Evolutionary conservation across 2,329 filamentous ascomycete genomes (phyloP).

Genomic region (Fusarium neocosmosporiellum): DNA sequence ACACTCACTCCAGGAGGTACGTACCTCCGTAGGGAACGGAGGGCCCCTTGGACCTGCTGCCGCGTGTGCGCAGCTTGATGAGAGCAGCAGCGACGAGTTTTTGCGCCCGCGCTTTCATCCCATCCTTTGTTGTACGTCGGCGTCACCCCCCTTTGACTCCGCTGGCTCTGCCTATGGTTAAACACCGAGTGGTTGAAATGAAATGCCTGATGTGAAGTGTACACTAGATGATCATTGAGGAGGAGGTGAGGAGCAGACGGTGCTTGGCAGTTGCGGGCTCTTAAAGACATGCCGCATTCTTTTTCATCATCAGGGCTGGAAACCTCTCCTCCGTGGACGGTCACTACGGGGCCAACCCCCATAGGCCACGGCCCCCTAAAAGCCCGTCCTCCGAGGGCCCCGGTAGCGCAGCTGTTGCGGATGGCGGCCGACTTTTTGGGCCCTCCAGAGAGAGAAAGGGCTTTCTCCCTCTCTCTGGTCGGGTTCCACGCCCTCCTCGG

Average conservation of each 20-base stretch:
- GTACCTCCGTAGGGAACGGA: slow-evolving; percentile 16
- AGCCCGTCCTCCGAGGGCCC: slow-evolving; percentile 26
- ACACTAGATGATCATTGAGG: neutral
- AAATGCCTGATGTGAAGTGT: neutral
- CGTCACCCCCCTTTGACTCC: slow-evolving; percentile 2
- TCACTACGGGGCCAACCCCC: slow-evolving; percentile 6
- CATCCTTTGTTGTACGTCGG: slow-evolving; percentile 14
- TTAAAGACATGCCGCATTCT: neutral
- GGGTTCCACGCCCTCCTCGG: slow-evolving; percentile 28
- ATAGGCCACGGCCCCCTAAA: slow-evolving; percentile 16
- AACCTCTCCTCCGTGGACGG: neutral
- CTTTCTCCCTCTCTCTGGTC: neutral
- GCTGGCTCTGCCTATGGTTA: slow-evolving; percentile 18
- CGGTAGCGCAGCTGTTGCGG: slow-evolving; percentile 23
- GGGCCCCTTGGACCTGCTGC: neutral
- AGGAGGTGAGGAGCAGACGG: neutral
- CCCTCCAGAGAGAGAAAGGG: neutral
- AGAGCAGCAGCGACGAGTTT: slow-evolving; percentile 2
- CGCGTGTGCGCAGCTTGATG: slow-evolving; percentile 1
- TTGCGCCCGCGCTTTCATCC: slow-evolving; percentile 19
- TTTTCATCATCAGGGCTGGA: slow-evolving; percentile 3
- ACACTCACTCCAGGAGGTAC: slow-evolving; percentile 10
- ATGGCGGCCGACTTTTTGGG: slow-evolving; percentile 22
- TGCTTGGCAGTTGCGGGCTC: neutral
- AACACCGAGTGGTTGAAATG: slow-evolving; percentile 8